Evolutionary conservation across 192 early-diverging fungal genomes (phyloP), one percentile per base, ranked within the genome.

Genomic region (Podila horticola): DNA sequence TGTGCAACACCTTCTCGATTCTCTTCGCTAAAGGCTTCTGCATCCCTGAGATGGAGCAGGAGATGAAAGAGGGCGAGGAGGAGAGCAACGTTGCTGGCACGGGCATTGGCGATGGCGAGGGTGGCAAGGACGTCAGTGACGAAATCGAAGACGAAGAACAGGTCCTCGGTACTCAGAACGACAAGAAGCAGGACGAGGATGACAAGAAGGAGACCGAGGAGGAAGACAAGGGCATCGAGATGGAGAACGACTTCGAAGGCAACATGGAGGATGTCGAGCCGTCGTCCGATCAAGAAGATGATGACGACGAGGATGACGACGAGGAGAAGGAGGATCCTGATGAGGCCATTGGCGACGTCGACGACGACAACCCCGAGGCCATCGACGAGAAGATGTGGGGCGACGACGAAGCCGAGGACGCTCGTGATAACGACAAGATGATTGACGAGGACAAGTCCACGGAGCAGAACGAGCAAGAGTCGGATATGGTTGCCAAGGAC

Each of bases 341-440:
- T 64, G 96, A 98, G 85, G 92, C 95, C 74, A 92, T 97, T 84
- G 98, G 96, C 36, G 91, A 99, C 59, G 86, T 98, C 7, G 96
- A 97, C 73, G 90, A 92, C 33, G 90, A 94, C 69, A 92, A 95
- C 64, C 93, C 94, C 1, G 92, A 96, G 63, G 92, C 93, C 0
- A 90, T 99, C 26, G 98, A 99, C 72, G 97, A 99, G 69, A 97
- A 98, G 87, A 89, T 99, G 89, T 99, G 98, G 98, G 94, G 92
- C 58, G 97, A 96, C 75, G 93, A 94, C 62, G 86, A 87, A 33
- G 85, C 86, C 22, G 85, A 90, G 41, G 79, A 84, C 55, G 76
- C 85, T 41, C 84, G 86, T n/a, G 90, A 91, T 55, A 87, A 90
- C 58, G 92, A 91, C 45, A 94, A 95, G 84, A 91, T 86, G 30